These are phyloP conservation scores for Coemansia sp. DNA, from an alignment of 192 early-diverging fungal genomes.

Conservation along the genomic window DNA sequence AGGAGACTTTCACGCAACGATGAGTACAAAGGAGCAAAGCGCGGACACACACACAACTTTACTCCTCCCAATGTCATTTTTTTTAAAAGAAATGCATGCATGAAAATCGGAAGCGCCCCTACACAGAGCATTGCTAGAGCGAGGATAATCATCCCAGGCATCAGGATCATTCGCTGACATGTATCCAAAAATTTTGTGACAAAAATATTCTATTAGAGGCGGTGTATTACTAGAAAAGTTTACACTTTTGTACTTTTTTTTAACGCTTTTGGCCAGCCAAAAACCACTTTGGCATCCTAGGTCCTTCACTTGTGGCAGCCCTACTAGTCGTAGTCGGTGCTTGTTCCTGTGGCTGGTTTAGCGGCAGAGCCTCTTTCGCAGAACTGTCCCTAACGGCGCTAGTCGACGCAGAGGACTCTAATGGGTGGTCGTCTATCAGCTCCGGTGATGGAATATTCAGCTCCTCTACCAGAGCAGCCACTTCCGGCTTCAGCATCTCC, in stretches of 20 bases:
- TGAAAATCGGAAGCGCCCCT: not conserved
- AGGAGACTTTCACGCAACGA: not conserved
- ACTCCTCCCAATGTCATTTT: too few relatives aligned
- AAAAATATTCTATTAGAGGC: not conserved
- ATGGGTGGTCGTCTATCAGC: not conserved
- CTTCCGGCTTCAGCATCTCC: constrained; percentile 17
- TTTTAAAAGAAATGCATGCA: not conserved
- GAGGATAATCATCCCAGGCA: not conserved
- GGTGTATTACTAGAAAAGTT: not conserved
- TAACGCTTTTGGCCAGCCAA: constrained; percentile 39
- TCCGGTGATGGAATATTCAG: constrained; percentile 7
- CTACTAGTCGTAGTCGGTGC: not conserved
- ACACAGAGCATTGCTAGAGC: too few relatives aligned
- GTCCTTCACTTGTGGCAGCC: not conserved
- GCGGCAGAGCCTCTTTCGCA: not conserved
- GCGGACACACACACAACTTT: too few relatives aligned
- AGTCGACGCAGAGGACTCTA: not conserved
- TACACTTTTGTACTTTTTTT: not conserved
- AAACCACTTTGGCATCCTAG: constrained; percentile 52
- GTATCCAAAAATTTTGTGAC: not conserved
- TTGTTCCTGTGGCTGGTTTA: not conserved
- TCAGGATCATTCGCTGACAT: not conserved
- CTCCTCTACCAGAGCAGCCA: constrained; percentile 23
- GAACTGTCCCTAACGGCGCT: not conserved
- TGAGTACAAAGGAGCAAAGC: too few relatives aligned